Conservation (phyloP, 352 stramenopile genomes). For the Globisporangium barbulae region DNA sequence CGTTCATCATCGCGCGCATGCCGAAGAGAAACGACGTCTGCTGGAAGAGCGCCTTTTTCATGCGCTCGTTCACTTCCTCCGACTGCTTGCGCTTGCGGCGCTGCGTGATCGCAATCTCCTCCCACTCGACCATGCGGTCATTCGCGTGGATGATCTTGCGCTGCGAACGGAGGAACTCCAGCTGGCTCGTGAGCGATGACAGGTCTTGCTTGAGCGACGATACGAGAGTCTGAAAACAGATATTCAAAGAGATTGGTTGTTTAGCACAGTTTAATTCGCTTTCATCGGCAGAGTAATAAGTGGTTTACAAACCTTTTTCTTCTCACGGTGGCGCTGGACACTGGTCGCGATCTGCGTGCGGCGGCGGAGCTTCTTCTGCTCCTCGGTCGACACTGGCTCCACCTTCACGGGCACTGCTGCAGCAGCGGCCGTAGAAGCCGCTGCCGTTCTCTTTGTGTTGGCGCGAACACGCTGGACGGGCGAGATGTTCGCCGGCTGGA, state of each 20-base stretch:
- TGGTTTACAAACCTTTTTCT: slow-evolving; percentile 37
- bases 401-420: slow-evolving; percentile 9
- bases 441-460: not conserved
- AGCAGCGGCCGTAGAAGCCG: not conserved
- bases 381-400: slow-evolving; percentile 33
- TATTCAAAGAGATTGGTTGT: not conserved
- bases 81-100: slow-evolving; percentile 55
- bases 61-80: slow-evolving; percentile 43
- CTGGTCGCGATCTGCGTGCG: slow-evolving; percentile 62
- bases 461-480: not conserved
- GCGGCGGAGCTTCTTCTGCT: slow-evolving; percentile 55
- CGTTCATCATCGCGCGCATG: slow-evolving; percentile 41
- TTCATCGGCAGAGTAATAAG: not conserved
- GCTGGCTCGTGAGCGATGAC: slow-evolving; percentile 31
- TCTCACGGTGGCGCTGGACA: slow-evolving; percentile 65
- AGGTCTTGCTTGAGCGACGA: slow-evolving; percentile 47
- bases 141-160: slow-evolving; percentile 40
- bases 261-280: not conserved
- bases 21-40: slow-evolving; percentile 56
- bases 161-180: slow-evolving; percentile 38
- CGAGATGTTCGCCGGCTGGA: not conserved
- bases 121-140: slow-evolving; percentile 45
- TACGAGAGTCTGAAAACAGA: slow-evolving; percentile 29
- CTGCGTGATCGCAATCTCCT: slow-evolving; percentile 61
- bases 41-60: slow-evolving; percentile 74